These are phyloP conservation scores for Ganoderma multipileum DNA, from an alignment of 1,284 basidiomycete genomes.

Conservation along the genomic window DNA sequence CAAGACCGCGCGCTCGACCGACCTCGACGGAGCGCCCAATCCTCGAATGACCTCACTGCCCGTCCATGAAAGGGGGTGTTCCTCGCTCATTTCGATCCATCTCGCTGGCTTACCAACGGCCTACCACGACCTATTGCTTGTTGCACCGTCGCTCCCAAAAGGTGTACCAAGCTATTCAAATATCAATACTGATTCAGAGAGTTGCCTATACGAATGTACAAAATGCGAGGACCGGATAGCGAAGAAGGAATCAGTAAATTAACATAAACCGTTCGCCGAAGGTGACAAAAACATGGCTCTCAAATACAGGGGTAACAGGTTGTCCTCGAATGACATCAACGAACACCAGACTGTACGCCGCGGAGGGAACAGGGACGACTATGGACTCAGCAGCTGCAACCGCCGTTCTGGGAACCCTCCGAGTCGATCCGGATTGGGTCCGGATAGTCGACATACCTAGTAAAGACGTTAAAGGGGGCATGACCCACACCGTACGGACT, in stretches of 20 bases:
- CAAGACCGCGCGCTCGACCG: not conserved
- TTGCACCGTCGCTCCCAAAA: slow-evolving; percentile 3
- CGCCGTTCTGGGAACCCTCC: slow-evolving; percentile 90
- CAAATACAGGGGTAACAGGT: slow-evolving; percentile 35
- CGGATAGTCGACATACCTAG: slow-evolving; percentile 96
- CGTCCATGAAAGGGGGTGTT: not conserved
- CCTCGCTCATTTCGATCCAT: not conserved
- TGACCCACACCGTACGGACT: not conserved
- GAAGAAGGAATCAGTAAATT: slow-evolving; percentile 35
- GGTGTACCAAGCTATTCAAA: slow-evolving; percentile 23
- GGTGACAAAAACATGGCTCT: slow-evolving; percentile 23
- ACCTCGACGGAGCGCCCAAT: slow-evolving; percentile 24
- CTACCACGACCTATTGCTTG: too few relatives aligned
- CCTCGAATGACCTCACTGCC: slow-evolving; percentile 27
- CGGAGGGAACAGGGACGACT: not conserved
- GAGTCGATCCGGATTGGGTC: slow-evolving; percentile 98
- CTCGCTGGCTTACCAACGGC: too few relatives aligned
- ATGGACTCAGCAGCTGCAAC: slow-evolving; percentile 83
- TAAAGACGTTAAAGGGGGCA: not conserved
- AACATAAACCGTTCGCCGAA: slow-evolving; percentile 27
- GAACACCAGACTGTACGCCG: slow-evolving; percentile 11
- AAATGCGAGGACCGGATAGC: slow-evolving; percentile 27
- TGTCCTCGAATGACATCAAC: slow-evolving; percentile 30
- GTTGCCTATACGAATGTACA: slow-evolving; percentile 36
- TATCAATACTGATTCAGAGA: slow-evolving; percentile 33